phyloP scores from a whole-genome alignment of 2,329 filamentous ascomycete genomes.

The Didymella sp. region DNA sequence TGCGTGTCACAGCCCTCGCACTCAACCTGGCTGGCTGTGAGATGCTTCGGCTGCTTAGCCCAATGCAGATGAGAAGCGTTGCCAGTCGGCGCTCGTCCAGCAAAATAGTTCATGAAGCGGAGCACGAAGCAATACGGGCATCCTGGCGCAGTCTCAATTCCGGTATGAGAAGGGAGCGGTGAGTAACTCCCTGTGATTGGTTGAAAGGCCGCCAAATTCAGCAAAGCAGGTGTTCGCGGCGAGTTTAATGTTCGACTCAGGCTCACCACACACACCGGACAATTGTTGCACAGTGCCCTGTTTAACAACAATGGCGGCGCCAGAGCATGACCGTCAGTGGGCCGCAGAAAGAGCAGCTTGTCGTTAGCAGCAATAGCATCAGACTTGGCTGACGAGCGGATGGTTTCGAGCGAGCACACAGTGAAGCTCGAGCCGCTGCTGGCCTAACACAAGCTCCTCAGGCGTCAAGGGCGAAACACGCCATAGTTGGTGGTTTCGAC shows the following conservation, averaged over 20 bases:
- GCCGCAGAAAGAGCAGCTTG: slow-evolving; percentile 10
- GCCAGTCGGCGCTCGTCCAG: slow-evolving; percentile 36
- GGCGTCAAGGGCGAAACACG: slow-evolving; percentile 24
- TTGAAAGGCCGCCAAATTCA: slow-evolving; percentile 10
- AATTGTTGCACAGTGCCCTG: too few relatives aligned
- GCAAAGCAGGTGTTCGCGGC: slow-evolving; percentile 4
- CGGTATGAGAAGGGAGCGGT: slow-evolving; percentile 46
- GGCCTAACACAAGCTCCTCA: slow-evolving; percentile 18
- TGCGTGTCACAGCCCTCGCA: slow-evolving; percentile 33
- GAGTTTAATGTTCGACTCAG: slow-evolving; percentile 15
- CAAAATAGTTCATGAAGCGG: slow-evolving; percentile 36
- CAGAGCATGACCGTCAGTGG: slow-evolving; percentile 16
- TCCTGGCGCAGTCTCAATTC: slow-evolving; percentile 26
- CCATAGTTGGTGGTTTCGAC: slow-evolving; percentile 14
- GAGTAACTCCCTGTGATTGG: slow-evolving; percentile 32
- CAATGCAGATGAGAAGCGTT: slow-evolving; percentile 32
- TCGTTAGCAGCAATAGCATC: slow-evolving; percentile 22
- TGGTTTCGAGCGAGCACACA: slow-evolving; percentile 26
- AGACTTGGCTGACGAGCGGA: slow-evolving; percentile 39
- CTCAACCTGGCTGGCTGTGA: slow-evolving; percentile 35
- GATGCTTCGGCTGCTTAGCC: slow-evolving; percentile 28
- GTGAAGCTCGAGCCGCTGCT: slow-evolving; percentile 21
- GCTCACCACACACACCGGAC: slow-evolving; percentile 21
- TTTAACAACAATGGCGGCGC: slow-evolving; percentile 12
- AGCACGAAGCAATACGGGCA: slow-evolving; percentile 31